Percentiles rank a stretch among this genome's conserved stretches.
Evolutionary conservation across 2,329 filamentous ascomycete genomes (phyloP).

Genomic region (Fusarium buharicum): DNA sequence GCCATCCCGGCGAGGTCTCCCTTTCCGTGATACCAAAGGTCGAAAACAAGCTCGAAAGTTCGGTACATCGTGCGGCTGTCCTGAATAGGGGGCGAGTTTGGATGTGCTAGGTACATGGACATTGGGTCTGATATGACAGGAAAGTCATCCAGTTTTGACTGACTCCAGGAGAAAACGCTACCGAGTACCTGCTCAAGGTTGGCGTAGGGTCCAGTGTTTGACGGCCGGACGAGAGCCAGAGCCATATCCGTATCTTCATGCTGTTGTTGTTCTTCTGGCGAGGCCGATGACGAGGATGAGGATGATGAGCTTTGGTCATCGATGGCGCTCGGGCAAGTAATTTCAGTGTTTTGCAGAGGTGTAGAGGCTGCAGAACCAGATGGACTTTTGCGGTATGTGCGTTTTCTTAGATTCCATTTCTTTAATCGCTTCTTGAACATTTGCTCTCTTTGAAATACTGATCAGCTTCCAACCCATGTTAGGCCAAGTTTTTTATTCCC

Average conservation of each 20-base stretch:
- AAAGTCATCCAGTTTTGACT: slow-evolving; percentile 49
- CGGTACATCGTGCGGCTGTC: slow-evolving; percentile 55
- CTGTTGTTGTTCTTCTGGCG: slow-evolving; percentile 25
- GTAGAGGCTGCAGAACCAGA: slow-evolving; percentile 37
- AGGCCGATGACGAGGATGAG: slow-evolving; percentile 25
- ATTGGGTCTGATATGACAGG: slow-evolving; percentile 48
- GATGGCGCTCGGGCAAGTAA: slow-evolving; percentile 19
- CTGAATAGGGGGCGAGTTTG: slow-evolving; percentile 51
- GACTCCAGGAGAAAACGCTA: slow-evolving; percentile 50
- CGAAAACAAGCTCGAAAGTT: slow-evolving; percentile 53
- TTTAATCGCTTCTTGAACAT: slow-evolving; percentile 55
- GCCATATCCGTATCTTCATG: slow-evolving; percentile 18
- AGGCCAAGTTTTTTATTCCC: not conserved
- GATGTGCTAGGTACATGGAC: slow-evolving; percentile 51
- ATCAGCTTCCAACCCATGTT: slow-evolving; percentile 26
- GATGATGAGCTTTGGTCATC: slow-evolving; percentile 27
- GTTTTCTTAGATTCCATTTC: slow-evolving; percentile 54
- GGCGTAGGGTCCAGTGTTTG: slow-evolving; percentile 43
- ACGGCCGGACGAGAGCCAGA: slow-evolving; percentile 38
- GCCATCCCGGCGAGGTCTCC: slow-evolving; percentile 52
- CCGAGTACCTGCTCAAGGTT: slow-evolving; percentile 50
- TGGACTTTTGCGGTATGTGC: slow-evolving; percentile 49
- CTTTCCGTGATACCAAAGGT: slow-evolving; percentile 51
- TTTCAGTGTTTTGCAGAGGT: slow-evolving; percentile 27
- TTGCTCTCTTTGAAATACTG: slow-evolving; percentile 47